These are phyloP conservation scores for Solanum appendiculatum DNA, from an alignment of 257 asterid genomes.

Conservation along the genomic window DNA sequence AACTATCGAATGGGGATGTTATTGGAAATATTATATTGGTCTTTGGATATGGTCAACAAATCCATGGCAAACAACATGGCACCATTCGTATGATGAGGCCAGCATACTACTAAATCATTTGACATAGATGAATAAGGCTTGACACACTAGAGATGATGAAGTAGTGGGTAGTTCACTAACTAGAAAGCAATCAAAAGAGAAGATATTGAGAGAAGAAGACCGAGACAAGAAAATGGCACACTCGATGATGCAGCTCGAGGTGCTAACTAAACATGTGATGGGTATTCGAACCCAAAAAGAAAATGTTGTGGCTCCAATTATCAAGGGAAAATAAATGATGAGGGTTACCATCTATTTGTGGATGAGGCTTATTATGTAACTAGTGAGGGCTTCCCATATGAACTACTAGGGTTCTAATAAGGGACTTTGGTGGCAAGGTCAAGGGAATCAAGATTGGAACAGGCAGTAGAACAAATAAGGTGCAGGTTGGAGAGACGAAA, in stretches of 20 bases:
- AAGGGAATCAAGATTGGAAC: background rate
- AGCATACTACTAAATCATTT: too few relatives aligned
- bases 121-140: background rate
- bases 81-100: background rate
- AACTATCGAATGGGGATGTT: background rate
- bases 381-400: background rate
- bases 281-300: background rate
- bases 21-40: background rate
- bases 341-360: background rate
- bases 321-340: too few relatives aligned
- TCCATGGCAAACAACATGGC: background rate
- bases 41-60: background rate
- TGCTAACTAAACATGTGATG: background rate
- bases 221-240: too few relatives aligned
- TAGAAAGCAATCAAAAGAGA: too few relatives aligned
- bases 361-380: background rate
- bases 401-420: too few relatives aligned
- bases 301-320: background rate
- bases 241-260: background rate
- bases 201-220: background rate
- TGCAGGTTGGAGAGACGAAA: background rate
- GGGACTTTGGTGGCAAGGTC: background rate
- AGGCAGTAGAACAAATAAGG: background rate
- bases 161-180: background rate
- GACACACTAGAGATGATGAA: background rate